Evolutionary conservation across 768 basidiomycete genomes (phyloP).

Genomic region (Auricularia cornea): DNA sequence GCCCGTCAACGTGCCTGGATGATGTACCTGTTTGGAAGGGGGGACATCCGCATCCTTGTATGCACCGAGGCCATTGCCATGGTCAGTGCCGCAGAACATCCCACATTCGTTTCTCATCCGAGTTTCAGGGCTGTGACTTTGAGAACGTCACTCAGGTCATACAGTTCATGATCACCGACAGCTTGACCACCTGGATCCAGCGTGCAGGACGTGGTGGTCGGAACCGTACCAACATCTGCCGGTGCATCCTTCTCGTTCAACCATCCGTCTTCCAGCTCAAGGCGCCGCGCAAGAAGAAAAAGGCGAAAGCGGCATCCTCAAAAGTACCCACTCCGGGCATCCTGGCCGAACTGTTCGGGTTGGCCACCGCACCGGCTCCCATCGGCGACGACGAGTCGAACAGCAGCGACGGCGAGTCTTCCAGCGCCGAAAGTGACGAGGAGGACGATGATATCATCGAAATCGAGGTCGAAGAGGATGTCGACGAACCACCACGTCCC

Average conservation of each 20-base stretch:
- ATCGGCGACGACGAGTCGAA: too few species aligned
- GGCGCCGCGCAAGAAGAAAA: background rate
- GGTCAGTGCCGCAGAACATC: background rate
- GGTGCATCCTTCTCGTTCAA: background rate
- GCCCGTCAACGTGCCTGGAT: background rate
- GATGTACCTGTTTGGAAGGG: background rate
- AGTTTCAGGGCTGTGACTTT: slow-evolving; percentile 27
- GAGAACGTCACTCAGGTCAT: slow-evolving; percentile 29
- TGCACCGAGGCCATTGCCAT: background rate
- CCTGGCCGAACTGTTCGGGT: too few species aligned
- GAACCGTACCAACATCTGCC: background rate
- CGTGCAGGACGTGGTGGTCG: slow-evolving; percentile 27
- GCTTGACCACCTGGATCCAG: slow-evolving; percentile 25
- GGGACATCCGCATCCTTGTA: background rate
- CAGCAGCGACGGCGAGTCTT: too few species aligned
- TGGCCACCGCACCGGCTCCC: too few species aligned
- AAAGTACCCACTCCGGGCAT: too few species aligned
- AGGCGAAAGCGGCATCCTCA: too few species aligned
- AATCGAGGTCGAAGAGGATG: too few species aligned
- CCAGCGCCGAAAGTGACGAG: background rate
- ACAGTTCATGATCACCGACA: slow-evolving; percentile 28
- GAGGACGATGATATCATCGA: background rate
- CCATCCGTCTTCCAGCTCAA: background rate
- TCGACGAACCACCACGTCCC: too few species aligned
- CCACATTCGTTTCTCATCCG: background rate